phyloP scores from a whole-genome alignment of 495 filamentous ascomycete species.

The Tuber melanosporum region DNA sequence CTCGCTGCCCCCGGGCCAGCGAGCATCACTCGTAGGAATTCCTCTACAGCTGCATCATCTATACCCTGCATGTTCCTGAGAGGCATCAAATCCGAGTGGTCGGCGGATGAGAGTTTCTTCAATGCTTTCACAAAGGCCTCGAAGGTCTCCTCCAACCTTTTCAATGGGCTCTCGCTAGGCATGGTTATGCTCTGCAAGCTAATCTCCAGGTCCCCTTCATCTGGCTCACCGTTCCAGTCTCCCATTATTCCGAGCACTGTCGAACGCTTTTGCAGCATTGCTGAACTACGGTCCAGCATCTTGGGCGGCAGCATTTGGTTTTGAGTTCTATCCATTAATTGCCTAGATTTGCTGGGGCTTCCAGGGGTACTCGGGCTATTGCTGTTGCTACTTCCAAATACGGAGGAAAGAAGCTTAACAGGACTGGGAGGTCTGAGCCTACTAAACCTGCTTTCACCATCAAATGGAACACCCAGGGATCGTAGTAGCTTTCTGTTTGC shows the following conservation, averaged over 20 bases:
- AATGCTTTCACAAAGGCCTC: slow-evolving; percentile 75
- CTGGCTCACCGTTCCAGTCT: slow-evolving; percentile 23
- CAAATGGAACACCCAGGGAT: slow-evolving; percentile 57
- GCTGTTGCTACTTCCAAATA: slow-evolving; percentile 56
- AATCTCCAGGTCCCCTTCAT: slow-evolving; percentile 16
- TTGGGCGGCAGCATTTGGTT: slow-evolving; percentile 37
- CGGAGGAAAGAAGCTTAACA: slow-evolving; percentile 80
- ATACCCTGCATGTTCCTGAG: slow-evolving; percentile 50
- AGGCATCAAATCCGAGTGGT: slow-evolving; percentile 49
- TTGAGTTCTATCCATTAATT: slow-evolving; percentile 36
- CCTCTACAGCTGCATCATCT: slow-evolving; percentile 54
- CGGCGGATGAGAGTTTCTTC: slow-evolving; percentile 54
- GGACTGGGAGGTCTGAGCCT: slow-evolving; percentile 71
- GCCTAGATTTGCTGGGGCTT: slow-evolving; percentile 25
- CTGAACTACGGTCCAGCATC: slow-evolving; percentile 22
- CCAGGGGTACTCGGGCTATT: slow-evolving; percentile 17
- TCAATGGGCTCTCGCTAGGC: slow-evolving; percentile 45
- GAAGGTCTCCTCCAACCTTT: slow-evolving; percentile 77
- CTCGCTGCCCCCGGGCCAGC: slow-evolving; percentile 15
- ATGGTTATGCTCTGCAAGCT: slow-evolving; percentile 46
- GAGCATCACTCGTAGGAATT: slow-evolving; percentile 45
- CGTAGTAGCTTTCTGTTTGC: slow-evolving; percentile 69
- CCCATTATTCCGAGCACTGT: slow-evolving; percentile 31
- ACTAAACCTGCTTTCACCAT: slow-evolving; percentile 54
- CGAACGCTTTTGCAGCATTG: slow-evolving; percentile 30